Evolutionary conservation across 176 grass and related monocot genomes (phyloP).

Genomic region (Dendrocalamus sinicus): DNA sequence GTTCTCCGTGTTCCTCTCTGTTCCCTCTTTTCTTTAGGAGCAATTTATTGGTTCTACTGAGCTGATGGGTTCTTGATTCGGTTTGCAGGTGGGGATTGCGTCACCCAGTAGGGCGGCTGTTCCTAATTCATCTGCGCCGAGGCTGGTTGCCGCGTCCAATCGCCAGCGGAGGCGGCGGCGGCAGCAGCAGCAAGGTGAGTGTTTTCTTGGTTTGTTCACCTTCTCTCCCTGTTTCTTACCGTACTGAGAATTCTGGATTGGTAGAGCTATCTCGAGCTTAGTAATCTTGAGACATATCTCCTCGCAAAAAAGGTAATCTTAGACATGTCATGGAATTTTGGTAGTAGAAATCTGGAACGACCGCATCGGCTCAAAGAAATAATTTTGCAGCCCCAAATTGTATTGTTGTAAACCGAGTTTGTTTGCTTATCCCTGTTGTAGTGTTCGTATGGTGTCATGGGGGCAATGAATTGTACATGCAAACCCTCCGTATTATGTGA

Average conservation of each 20-base stretch:
- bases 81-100: conserved; percentile 37
- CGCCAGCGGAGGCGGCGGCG: not conserved
- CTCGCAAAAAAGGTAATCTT: not conserved
- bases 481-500: not conserved
- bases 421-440: not conserved
- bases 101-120: conserved; percentile 13
- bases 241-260: not conserved
- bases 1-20: not conserved
- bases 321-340: not conserved
- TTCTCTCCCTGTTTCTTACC: not conserved
- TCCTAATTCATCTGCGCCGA: conserved; percentile 30
- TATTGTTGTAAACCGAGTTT: not conserved
- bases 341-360: not conserved
- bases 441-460: not conserved
- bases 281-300: too few relatives aligned
- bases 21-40: not conserved
- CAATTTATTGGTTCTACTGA: not conserved
- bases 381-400: not conserved
- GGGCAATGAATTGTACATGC: not conserved
- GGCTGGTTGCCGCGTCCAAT: conserved; percentile 28
- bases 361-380: not conserved
- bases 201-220: not conserved
- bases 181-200: conserved; percentile 36
- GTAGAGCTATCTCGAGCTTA: not conserved
- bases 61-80: conserved; percentile 41